Conservation (phyloP, 352 stramenopile species). For the Phytophthora citricola region DNA sequence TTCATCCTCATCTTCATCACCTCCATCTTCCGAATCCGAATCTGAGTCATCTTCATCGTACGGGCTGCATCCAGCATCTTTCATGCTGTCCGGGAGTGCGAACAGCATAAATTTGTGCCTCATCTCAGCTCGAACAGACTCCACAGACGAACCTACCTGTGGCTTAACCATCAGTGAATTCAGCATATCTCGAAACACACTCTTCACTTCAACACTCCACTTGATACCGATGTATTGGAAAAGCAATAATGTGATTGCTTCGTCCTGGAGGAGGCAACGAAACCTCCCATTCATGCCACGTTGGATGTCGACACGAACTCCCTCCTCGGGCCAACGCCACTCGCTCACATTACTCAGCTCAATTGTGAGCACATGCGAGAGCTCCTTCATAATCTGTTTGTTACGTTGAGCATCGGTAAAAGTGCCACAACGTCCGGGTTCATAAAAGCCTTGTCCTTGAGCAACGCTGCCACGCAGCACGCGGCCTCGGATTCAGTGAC, state of each 20-base stretch:
- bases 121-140: constrained; percentile 23
- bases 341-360: constrained; percentile 52
- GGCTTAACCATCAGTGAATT: constrained; percentile 22
- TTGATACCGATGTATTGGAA: constrained; percentile 53
- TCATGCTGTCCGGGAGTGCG: constrained; percentile 31
- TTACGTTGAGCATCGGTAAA: constrained; percentile 42
- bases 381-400: constrained; percentile 42
- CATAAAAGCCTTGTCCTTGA: constrained; percentile 40
- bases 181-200: constrained; percentile 31
- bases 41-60: constrained; percentile 31
- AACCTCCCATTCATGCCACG: constrained; percentile 57
- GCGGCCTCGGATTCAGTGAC: constrained; percentile 39
- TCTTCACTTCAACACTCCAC: constrained; percentile 41
- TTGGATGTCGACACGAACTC: constrained; percentile 46
- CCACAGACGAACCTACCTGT: constrained; percentile 16
- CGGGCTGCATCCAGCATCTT: constrained; percentile 4
- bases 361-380: constrained; percentile 57
- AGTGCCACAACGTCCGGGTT: constrained; percentile 44
- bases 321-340: constrained; percentile 43
- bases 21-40: not conserved
- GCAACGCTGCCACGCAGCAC: constrained; percentile 34
- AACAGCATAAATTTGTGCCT: constrained; percentile 34
- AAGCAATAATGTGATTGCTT: constrained; percentile 52
- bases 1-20: constrained; percentile 9
- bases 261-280: constrained; percentile 50